Conservation (phyloP, 139 green algal species). For the Parachlorella kessleri region DNA sequence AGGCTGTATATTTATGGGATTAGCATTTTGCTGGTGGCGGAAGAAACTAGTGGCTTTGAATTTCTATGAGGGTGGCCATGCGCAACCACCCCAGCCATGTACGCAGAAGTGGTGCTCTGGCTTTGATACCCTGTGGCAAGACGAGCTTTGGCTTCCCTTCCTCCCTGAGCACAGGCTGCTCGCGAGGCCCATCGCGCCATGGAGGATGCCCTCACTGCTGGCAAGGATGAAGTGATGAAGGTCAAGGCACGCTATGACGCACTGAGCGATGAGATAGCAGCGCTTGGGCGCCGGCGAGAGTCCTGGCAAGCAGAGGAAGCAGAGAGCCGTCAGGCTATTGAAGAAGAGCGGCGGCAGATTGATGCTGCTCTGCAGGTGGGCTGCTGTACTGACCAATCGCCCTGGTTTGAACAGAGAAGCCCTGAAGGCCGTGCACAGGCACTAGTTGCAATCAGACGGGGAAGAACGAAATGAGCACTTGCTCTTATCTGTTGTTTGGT, state of each 20-base stretch:
- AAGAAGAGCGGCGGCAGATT: slow-evolving; percentile 23
- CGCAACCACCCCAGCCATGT: no score
- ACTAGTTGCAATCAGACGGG: no score
- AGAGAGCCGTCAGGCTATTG: slow-evolving; percentile 6
- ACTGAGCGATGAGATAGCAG: slow-evolving; percentile 25
- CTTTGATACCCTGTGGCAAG: no score
- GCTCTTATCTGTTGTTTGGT: no score
- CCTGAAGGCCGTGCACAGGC: no score
- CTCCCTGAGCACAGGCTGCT: slow-evolving; percentile 15
- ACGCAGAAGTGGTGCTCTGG: no score
- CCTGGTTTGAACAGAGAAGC: no score
- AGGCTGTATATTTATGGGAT: no score
- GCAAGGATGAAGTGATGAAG: slow-evolving; percentile 22
- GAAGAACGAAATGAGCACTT: no score
- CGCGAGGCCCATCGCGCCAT: slow-evolving; percentile 27
- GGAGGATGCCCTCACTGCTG: slow-evolving; percentile 24
- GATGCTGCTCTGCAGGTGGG: slow-evolving; percentile 12
- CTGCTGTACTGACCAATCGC: neutral
- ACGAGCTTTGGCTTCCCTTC: neutral
- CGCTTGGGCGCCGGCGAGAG: slow-evolving; percentile 9
- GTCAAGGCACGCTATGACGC: slow-evolving; percentile 30
- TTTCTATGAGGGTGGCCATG: no score
- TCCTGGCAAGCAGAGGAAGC: slow-evolving; percentile 20
- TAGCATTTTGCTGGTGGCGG: no score
- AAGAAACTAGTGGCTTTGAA: no score